Evolutionary conservation across 768 basidiomycete species (phyloP), one percentile per base, ranked within the genome.

Genomic region (Kwoniella europaea): DNA sequence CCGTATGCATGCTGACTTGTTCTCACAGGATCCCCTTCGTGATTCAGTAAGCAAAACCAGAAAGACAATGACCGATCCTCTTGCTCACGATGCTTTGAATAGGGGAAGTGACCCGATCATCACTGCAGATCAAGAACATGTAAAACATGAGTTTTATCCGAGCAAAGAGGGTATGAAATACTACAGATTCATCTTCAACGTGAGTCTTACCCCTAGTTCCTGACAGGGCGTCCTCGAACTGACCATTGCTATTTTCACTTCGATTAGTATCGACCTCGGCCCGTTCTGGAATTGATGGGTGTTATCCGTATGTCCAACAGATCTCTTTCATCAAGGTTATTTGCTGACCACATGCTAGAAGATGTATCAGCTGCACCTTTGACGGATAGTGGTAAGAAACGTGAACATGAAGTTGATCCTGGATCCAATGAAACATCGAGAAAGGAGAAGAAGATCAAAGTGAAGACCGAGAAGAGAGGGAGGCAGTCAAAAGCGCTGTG

Each of bases 121-220:
- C 20, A 52, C 15, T 20, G 0, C 20, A 52, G 50, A 16, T 4
- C 20, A 52, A 4, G 50, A 52, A 18, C 5, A 20, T 15, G 1
- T 52, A 16, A 20, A 20, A 16, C 18, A 52, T 52, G 50, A 56
- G 3, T 56, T 56, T 24, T 16, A 56, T 27, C 22, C 55, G 13
- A 22, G 29, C 27, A 27, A 27, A 24, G 13, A 27, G 2, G 57
- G 27, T 22, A 41, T 13, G n/a, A 41, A 16, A 2, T 59, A 22
- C 29, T 59, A 59, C 29, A 20, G 57, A 27, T 59, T 59, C 24
- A 27, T 35, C 29, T 59, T 59, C 57, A 27, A 41, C 24, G 57
- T 59, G 29, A 59, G 57, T 59, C 16, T 29, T 41, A 5, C 3
- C 13, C 13, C 27, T 16, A 4, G 0, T 16, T 2, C 5, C 35